A percentile compares a stretch with the other conserved stretches of the same genome.
Conservation (phyloP, 208 protist genomes). For the Wallacemonas sp. region DNA sequence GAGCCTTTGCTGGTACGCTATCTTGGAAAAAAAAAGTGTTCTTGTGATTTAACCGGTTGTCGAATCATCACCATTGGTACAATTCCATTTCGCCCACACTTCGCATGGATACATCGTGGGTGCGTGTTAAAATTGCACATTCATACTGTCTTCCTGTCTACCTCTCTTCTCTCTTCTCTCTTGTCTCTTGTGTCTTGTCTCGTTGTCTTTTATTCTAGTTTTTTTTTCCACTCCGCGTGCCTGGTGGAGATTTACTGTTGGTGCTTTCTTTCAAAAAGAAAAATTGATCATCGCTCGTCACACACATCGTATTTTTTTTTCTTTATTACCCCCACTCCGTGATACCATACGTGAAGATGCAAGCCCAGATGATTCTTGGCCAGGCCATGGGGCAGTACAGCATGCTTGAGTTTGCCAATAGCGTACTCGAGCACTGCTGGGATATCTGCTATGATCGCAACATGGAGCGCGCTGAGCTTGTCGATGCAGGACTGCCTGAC, state of each 20-base stretch:
- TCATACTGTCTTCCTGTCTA: too few relatives aligned
- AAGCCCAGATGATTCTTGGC: conserved; percentile 72
- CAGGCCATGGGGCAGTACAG: conserved; percentile 75
- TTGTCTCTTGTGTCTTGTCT: too few relatives aligned
- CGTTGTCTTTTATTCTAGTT: too few relatives aligned
- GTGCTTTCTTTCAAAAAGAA: too few relatives aligned
- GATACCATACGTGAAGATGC: conserved; percentile 35
- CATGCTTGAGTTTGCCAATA: conserved; percentile 71
- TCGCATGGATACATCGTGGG: too few relatives aligned
- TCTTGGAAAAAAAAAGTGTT: neutral
- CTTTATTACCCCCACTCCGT: neutral
- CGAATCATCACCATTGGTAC: too few relatives aligned
- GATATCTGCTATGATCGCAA: conserved; percentile 86
- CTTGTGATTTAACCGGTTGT: too few relatives aligned
- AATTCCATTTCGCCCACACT: too few relatives aligned
- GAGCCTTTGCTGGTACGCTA: neutral
- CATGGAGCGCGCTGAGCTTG: conserved; percentile 62
- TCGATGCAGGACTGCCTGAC: conserved; percentile 41
- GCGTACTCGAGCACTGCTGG: conserved; percentile 81
- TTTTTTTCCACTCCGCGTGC: neutral
- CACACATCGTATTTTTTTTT: too few relatives aligned
- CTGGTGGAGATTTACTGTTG: too few relatives aligned
- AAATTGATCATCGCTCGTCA: too few relatives aligned
- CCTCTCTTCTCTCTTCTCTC: neutral
- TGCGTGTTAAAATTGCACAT: too few relatives aligned